A percentile compares a stretch with the other conserved stretches of the same genome.
Evolutionary conservation across 495 filamentous ascomycete species (phyloP).

Genomic region (Penicillium cataractarum): DNA sequence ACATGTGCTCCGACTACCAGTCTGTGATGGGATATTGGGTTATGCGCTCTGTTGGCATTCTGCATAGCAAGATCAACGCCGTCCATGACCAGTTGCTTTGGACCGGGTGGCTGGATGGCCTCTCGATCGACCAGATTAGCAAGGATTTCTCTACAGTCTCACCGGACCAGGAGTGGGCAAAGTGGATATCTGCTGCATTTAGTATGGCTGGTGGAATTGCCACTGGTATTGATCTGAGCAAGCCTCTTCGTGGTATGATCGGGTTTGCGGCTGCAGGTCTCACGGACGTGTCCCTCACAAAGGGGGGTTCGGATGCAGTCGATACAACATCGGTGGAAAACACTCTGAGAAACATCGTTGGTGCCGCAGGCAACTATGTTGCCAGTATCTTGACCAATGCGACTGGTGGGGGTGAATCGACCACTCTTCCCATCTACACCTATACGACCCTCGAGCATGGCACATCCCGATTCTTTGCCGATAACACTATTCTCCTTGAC

Average conservation of each 20-base stretch:
- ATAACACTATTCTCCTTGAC: conserved; percentile 4
- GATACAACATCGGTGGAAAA: conserved; percentile 7
- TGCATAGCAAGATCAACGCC: conserved; percentile 8
- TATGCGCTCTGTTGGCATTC: neutral
- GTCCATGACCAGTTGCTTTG: conserved; percentile 5
- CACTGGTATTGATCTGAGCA: conserved; percentile 3
- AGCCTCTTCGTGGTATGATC: conserved; percentile 6
- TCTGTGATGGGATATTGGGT: conserved; percentile 1
- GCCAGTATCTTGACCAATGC: conserved; percentile 10
- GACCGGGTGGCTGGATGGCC: conserved; percentile 7
- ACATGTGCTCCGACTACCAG: conserved; percentile 4
- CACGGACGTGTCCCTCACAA: conserved; percentile 1
- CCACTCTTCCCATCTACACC: conserved; percentile 9
- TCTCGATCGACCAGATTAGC: conserved; percentile 8
- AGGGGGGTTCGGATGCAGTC: neutral
- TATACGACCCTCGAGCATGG: conserved; percentile 7
- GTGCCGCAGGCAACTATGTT: conserved; percentile 11
- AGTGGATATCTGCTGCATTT: conserved; percentile 10
- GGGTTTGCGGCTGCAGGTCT: conserved; percentile 6
- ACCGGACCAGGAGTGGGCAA: neutral
- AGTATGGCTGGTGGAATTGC: conserved; percentile 8
- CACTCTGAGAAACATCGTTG: conserved; percentile 3
- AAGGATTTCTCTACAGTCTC: conserved; percentile 7
- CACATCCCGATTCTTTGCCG: conserved; percentile 3
- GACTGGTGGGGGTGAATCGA: neutral